phyloP scores from a whole-genome alignment of 106 monocot genomes.

The Acanthochlamys bracteata region DNA sequence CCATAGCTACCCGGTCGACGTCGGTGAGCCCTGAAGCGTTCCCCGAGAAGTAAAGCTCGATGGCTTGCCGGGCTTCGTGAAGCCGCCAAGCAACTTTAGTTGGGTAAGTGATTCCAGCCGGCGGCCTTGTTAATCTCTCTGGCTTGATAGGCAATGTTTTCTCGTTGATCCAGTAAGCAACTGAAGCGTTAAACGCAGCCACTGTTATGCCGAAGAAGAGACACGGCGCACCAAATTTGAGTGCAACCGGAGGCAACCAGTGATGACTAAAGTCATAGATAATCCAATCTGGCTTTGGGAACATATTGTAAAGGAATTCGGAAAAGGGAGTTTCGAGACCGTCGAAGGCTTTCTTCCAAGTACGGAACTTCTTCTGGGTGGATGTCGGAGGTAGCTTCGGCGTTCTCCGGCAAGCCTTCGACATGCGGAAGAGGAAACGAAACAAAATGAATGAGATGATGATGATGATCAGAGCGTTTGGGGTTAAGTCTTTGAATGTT shows the following conservation, averaged over 20 bases:
- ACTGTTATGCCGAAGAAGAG: conserved; percentile 10
- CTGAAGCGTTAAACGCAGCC: not conserved
- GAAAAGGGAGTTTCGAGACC: conserved; percentile 11
- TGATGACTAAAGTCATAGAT: conserved; percentile 35
- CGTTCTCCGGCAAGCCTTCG: conserved; percentile 25
- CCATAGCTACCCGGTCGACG: not conserved
- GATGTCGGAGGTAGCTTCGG: conserved; percentile 57
- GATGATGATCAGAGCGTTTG: conserved; percentile 5
- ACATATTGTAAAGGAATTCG: conserved; percentile 9
- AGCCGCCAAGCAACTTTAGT: conserved; percentile 3
- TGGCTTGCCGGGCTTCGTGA: conserved; percentile 1
- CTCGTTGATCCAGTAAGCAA: not conserved
- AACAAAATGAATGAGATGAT: conserved; percentile 28
- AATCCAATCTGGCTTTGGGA: conserved; percentile 35
- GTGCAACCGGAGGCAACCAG: conserved; percentile 24
- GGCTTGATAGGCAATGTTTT: not conserved
- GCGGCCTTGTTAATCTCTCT: conserved; percentile 5
- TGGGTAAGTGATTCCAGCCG: conserved; percentile 8
- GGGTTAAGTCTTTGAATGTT: conserved; percentile 46
- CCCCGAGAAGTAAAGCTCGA: not conserved
- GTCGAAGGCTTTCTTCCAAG: conserved; percentile 47
- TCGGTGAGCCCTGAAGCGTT: conserved; percentile 13
- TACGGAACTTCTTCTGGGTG: conserved; percentile 24
- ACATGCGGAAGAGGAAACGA: conserved; percentile 27
- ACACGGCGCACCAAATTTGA: conserved; percentile 13